These are phyloP conservation scores for Penicillium hesseltinei DNA, from an alignment of 2,329 filamentous ascomycete species.

Conservation along the genomic window DNA sequence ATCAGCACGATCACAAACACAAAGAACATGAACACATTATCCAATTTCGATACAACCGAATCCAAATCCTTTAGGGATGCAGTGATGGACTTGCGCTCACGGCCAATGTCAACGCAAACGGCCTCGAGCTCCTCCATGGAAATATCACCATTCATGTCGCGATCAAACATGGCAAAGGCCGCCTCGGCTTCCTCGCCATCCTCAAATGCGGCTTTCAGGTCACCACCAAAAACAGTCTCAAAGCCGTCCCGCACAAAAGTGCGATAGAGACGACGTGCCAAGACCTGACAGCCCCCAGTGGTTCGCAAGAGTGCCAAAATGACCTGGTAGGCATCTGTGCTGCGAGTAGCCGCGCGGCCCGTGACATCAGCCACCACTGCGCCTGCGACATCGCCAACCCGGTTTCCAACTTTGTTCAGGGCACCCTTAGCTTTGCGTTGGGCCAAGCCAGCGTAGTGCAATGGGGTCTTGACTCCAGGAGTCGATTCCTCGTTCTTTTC, in stretches of 20 bases:
- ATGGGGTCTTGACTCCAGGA: slow-evolving; percentile 67
- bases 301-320: slow-evolving; percentile 73
- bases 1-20: slow-evolving; percentile 77
- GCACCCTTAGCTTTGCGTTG: slow-evolving; percentile 73
- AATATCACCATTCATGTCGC: slow-evolving; percentile 94
- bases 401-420: slow-evolving; percentile 75
- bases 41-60: slow-evolving; percentile 85
- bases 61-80: slow-evolving; percentile 93
- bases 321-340: slow-evolving; percentile 79
- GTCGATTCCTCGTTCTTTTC: slow-evolving; percentile 51
- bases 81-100: slow-evolving; percentile 92
- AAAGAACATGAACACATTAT: slow-evolving; percentile 84
- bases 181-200: slow-evolving; percentile 82
- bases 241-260: slow-evolving; percentile 74
- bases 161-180: slow-evolving; percentile 90
- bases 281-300: slow-evolving; percentile 72
- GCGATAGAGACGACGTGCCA: slow-evolving; percentile 84
- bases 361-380: slow-evolving; percentile 90
- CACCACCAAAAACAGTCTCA: slow-evolving; percentile 74
- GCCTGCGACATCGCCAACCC: slow-evolving; percentile 80
- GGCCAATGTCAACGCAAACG: slow-evolving; percentile 89
- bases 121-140: slow-evolving; percentile 92
- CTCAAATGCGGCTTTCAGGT: slow-evolving; percentile 74
- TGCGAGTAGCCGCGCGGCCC: slow-evolving; percentile 65
- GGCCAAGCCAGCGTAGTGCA: slow-evolving; percentile 65